These are phyloP conservation scores for Lachancea nothofagi DNA, from an alignment of 805 yeast species.

Conservation along the genomic window DNA sequence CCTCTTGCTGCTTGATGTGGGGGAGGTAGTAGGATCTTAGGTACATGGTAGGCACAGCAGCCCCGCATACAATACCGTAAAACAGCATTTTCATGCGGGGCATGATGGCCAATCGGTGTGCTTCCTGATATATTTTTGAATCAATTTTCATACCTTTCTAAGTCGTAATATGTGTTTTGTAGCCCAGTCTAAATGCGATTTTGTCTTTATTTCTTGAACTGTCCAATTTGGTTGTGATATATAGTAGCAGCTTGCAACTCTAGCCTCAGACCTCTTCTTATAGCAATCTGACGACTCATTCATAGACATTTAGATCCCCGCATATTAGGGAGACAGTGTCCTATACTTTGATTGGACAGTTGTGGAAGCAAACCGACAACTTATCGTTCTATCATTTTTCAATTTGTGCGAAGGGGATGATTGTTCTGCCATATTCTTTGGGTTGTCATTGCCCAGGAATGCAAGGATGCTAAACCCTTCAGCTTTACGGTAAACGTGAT, in stretches of 20 bases:
- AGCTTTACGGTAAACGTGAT: too few relatives aligned
- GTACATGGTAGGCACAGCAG: conserved; percentile 27
- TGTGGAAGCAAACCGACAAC: too few relatives aligned
- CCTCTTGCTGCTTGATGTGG: conserved; percentile 7
- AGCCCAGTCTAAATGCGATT: too few relatives aligned
- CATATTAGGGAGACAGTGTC: too few relatives aligned
- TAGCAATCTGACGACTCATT: too few relatives aligned
- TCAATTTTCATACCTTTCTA: conserved; percentile 22
- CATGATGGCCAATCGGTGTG: conserved; percentile 22
- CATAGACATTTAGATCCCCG: too few relatives aligned
- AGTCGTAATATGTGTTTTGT: background rate
- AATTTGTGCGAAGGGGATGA: conserved; percentile 10
- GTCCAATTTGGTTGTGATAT: too few relatives aligned
- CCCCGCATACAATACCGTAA: conserved; percentile 27
- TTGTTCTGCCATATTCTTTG: background rate
- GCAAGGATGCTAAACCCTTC: background rate
- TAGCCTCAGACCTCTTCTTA: too few relatives aligned
- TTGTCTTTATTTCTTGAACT: too few relatives aligned
- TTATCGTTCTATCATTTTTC: conserved; percentile 23
- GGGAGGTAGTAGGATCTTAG: conserved; percentile 19
- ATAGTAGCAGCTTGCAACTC: too few relatives aligned
- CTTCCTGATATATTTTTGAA: conserved; percentile 24
- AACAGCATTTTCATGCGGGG: conserved; percentile 25
- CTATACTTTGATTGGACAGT: too few relatives aligned
- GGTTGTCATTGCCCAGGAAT: background rate